A percentile compares a stretch with the other conserved stretches of the same genome.
phyloP scores from a whole-genome alignment of 1,284 basidiomycete genomes.

The Cutaneotrichosporon sp. region DNA sequence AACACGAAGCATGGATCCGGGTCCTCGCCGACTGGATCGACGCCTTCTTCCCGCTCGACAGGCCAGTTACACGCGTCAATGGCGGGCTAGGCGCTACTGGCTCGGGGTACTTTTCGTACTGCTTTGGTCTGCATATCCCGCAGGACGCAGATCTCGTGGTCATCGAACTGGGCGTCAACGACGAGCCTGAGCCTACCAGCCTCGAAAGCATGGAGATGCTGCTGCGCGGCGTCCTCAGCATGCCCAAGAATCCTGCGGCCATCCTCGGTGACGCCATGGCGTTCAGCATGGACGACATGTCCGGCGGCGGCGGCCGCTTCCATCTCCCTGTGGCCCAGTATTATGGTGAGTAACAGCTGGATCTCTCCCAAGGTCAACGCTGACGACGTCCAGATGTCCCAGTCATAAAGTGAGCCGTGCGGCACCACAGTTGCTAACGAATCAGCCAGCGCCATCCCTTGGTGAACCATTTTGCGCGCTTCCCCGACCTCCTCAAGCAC shows the following conservation, averaged over 20 bases:
- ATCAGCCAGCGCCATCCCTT: slow-evolving; percentile 36
- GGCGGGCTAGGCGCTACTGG: slow-evolving; percentile 42
- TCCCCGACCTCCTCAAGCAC: slow-evolving; percentile 38
- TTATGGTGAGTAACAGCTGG: slow-evolving; percentile 28
- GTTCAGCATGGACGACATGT: slow-evolving; percentile 43
- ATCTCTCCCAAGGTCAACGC: background rate
- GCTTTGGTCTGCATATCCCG: slow-evolving; percentile 43
- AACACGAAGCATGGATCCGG: slow-evolving; percentile 38
- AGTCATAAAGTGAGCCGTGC: slow-evolving; percentile 33
- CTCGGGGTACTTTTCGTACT: slow-evolving; percentile 47
- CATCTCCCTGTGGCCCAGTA: slow-evolving; percentile 47
- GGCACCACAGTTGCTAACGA: background rate
- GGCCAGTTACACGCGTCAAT: slow-evolving; percentile 30
- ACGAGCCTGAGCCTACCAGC: slow-evolving; percentile 43
- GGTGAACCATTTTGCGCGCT: slow-evolving; percentile 42
- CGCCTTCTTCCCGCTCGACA: slow-evolving; percentile 23
- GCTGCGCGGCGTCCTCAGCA: slow-evolving; percentile 38
- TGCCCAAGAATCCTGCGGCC: slow-evolving; percentile 39
- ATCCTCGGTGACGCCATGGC: slow-evolving; percentile 42
- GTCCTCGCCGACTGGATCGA: slow-evolving; percentile 36
- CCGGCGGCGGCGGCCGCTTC: slow-evolving; percentile 43
- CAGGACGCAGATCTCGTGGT: slow-evolving; percentile 38
- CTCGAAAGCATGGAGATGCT: slow-evolving; percentile 48
- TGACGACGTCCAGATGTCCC: slow-evolving; percentile 31
- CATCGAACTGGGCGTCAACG: slow-evolving; percentile 46